Evolutionary conservation across 2,329 filamentous ascomycete genomes (phyloP).

Genomic region (Pseudocercospora crystallina): DNA sequence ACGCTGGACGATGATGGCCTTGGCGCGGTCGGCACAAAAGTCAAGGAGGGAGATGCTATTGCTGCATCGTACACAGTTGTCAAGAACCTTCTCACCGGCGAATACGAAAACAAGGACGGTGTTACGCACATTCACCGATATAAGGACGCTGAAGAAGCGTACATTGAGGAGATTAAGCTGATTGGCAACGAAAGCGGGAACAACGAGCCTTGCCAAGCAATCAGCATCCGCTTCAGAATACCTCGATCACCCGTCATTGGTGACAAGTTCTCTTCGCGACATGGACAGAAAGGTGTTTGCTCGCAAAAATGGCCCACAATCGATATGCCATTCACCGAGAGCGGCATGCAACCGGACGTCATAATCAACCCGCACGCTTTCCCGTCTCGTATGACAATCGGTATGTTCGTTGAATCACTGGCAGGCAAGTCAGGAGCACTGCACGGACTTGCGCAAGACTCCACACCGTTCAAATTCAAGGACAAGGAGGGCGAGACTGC

Average conservation of each 20-base stretch:
- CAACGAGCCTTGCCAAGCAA: constrained; percentile 74
- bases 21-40: constrained; percentile 73
- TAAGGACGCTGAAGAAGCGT: constrained; percentile 86
- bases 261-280: constrained; percentile 98
- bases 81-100: constrained; percentile 68
- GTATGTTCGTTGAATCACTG: constrained; percentile 97
- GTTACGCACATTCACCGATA: constrained; percentile 88
- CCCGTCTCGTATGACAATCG: constrained; percentile 98
- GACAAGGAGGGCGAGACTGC: constrained; percentile 83
- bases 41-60: constrained; percentile 79
- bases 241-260: constrained; percentile 90
- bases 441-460: constrained; percentile 94
- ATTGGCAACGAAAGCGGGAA: constrained; percentile 85
- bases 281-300: constrained; percentile 96
- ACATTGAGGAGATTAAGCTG: constrained; percentile 88
- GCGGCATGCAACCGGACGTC: constrained; percentile 92
- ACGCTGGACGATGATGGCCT: constrained; percentile 86
- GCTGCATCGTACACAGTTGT: constrained; percentile 88
- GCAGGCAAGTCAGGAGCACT: constrained; percentile 93
- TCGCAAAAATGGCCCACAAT: constrained; percentile 93
- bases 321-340: constrained; percentile 96
- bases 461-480: constrained; percentile 84
- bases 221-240: constrained; percentile 90
- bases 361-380: constrained; percentile 99
- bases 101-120: constrained; percentile 81